Percentiles rank a stretch among this genome's conserved stretches.
Conservation (phyloP, 139 green algal genomes). For the Bryopsis sp. region DNA sequence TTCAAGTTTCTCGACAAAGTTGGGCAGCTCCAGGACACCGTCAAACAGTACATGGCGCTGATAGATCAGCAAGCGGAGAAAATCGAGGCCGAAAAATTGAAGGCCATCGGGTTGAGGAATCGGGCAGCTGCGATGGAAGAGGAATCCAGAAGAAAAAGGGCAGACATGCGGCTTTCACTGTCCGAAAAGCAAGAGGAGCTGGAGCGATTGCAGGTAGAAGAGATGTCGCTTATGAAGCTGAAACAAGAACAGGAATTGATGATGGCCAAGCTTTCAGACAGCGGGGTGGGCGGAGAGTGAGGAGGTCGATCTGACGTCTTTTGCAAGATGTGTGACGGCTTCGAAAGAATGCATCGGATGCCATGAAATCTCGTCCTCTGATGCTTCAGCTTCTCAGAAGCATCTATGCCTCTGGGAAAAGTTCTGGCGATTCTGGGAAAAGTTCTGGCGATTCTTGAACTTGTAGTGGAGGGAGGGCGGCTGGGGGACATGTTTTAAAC, state of each 20-base stretch:
- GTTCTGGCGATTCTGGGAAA: no score
- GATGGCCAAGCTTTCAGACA: slow-evolving; percentile 50
- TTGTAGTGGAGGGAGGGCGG: no score
- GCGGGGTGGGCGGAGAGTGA: slow-evolving; percentile 31
- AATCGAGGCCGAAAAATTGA: slow-evolving; percentile 56
- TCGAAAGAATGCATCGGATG: no score
- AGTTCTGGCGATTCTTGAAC: no score
- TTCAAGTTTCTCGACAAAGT: neutral
- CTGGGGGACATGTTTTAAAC: no score
- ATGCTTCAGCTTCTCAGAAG: no score
- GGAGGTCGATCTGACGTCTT: no score
- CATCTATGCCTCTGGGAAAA: no score
- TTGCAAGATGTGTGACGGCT: no score
- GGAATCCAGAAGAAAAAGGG: slow-evolving; percentile 38
- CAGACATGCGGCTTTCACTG: slow-evolving; percentile 38
- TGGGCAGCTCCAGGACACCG: neutral
- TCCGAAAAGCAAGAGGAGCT: slow-evolving; percentile 53
- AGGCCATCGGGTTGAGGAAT: slow-evolving; percentile 50
- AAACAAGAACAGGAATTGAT: slow-evolving; percentile 49
- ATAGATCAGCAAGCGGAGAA: slow-evolving; percentile 34
- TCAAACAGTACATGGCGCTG: neutral
- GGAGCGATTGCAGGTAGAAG: slow-evolving; percentile 45
- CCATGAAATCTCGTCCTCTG: no score
- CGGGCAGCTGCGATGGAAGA: slow-evolving; percentile 47
- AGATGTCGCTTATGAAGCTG: slow-evolving; percentile 48